phyloP scores from a whole-genome alignment of 1,284 basidiomycete genomes.

The Inonotus obliquus region DNA sequence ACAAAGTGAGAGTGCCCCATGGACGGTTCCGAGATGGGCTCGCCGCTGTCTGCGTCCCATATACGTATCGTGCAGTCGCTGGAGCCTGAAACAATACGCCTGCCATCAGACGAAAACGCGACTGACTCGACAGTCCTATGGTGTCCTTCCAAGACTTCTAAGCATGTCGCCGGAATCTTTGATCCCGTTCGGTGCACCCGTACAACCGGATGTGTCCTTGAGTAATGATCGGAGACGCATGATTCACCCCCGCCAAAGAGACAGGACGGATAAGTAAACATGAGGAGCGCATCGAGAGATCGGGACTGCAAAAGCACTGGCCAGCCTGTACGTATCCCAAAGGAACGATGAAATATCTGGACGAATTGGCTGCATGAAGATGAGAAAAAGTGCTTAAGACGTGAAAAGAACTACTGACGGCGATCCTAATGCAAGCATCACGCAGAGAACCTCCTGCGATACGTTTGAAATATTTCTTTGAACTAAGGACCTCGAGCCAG shows the following conservation, averaged over 20 bases:
- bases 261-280: neutral
- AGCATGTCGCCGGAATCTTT: neutral
- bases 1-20: neutral
- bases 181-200: neutral
- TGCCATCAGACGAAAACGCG: neutral
- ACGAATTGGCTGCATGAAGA: neutral
- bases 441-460: neutral
- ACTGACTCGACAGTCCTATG: neutral
- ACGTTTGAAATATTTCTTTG: neutral
- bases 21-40: neutral
- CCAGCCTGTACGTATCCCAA: neutral
- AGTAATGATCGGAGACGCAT: neutral
- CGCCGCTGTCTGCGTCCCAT: neutral
- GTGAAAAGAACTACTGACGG: neutral
- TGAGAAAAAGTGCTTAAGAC: neutral
- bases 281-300: neutral
- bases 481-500: neutral
- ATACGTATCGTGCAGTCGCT: neutral
- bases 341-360: neutral
- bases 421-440: neutral
- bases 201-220: neutral
- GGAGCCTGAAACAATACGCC: neutral
- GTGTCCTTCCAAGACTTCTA: neutral
- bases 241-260: neutral
- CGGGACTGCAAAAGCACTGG: neutral